phyloP scores from a whole-genome alignment of 345 rosid species.

The Lepidium aucheri region DNA sequence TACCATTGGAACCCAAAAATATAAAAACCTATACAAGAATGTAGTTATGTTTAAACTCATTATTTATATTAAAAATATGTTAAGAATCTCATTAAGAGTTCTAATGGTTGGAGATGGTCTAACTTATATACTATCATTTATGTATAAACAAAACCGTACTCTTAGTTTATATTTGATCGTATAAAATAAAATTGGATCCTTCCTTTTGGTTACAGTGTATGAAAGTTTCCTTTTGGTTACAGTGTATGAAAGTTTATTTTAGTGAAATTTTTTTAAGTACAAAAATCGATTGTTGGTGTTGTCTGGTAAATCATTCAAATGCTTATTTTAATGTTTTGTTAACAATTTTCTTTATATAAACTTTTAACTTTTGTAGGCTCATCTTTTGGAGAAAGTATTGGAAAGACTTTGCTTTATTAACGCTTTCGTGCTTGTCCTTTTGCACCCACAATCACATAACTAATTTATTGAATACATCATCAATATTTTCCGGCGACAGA shows the following conservation, averaged over 20 bases:
- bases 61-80: too few species aligned
- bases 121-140: background rate
- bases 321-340: background rate
- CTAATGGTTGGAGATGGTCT: too few species aligned
- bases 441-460: background rate
- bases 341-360: background rate
- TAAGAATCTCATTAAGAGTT: too few species aligned
- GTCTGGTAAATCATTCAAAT: slow-evolving; percentile 6
- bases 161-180: background rate
- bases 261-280: background rate
- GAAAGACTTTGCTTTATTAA: slow-evolving; percentile 3
- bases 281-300: background rate
- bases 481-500: background rate
- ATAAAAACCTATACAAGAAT: too few species aligned
- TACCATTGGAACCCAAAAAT: too few species aligned
- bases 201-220: background rate
- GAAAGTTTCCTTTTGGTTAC: too few species aligned
- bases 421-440: slow-evolving; percentile 10
- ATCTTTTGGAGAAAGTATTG: slow-evolving; percentile 17
- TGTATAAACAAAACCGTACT: background rate
- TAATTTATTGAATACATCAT: background rate
- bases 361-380: slow-evolving; percentile 8
- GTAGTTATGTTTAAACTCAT: too few species aligned
- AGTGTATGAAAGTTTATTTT: background rate
- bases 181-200: background rate